phyloP scores from a whole-genome alignment of 2,329 filamentous ascomycete species.

The Calonectria crousiana region DNA sequence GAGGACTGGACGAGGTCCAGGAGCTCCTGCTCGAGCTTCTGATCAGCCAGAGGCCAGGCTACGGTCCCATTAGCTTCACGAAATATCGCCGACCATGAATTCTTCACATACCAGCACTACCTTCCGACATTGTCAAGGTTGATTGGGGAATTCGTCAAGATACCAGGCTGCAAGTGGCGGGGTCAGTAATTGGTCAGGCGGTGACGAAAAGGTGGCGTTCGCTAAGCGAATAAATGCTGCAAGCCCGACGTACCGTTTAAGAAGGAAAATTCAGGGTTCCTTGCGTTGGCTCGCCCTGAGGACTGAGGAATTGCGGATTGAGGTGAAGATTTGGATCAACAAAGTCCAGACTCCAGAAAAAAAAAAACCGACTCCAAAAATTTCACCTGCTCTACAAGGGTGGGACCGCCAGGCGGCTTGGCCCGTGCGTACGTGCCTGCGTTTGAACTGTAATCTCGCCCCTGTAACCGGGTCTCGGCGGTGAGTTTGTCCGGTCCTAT shows the following conservation, averaged over 20 bases:
- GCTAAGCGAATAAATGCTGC: background rate
- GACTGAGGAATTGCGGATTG: conserved; percentile 30
- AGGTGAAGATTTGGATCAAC: conserved; percentile 26
- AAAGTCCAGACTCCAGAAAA: conserved; percentile 29
- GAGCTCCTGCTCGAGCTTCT: conserved; percentile 82
- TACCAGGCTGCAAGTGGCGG: conserved; percentile 22
- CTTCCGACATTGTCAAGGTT: conserved; percentile 42
- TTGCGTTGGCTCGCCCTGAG: conserved; percentile 72
- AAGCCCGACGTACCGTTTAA: conserved; percentile 26
- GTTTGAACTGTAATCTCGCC: background rate
- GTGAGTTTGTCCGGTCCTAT: conserved; percentile 37
- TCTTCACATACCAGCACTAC: conserved; percentile 39
- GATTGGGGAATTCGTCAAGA: conserved; percentile 31
- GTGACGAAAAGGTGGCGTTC: background rate
- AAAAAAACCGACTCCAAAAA: conserved; percentile 38
- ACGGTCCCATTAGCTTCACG: conserved; percentile 33
- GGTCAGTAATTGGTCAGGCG: conserved; percentile 29
- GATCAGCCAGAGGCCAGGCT: conserved; percentile 81
- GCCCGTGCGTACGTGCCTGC: conserved; percentile 27
- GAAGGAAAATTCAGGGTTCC: conserved; percentile 62
- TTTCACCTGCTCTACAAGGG: conserved; percentile 32
- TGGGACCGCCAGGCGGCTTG: conserved; percentile 30
- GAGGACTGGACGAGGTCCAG: conserved; percentile 84
- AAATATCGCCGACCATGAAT: background rate
- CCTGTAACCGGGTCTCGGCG: conserved; percentile 9